Conservation (phyloP, 208 protist species). For the Wallacemonas sp. region DNA sequence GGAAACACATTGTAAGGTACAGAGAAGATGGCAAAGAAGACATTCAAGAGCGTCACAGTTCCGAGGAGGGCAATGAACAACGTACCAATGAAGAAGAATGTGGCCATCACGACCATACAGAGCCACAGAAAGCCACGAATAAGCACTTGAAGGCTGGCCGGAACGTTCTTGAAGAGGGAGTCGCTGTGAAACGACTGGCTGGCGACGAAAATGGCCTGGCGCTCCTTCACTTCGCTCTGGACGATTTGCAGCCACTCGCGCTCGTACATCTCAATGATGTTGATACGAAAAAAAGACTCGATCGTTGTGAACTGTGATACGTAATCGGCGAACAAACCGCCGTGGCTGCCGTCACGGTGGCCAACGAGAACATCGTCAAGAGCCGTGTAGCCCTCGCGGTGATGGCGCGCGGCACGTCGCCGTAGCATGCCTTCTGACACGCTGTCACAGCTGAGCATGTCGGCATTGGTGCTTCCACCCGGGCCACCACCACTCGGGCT, state of each 20-base stretch:
- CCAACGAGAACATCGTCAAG: not conserved
- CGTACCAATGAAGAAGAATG: constrained; percentile 60
- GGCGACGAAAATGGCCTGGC: constrained; percentile 15
- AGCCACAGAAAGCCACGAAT: constrained; percentile 58
- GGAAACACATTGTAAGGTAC: constrained; percentile 56
- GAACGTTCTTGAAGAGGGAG: constrained; percentile 33
- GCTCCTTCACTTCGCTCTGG: constrained; percentile 42
- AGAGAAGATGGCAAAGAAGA: constrained; percentile 71
- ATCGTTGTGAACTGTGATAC: constrained; percentile 46
- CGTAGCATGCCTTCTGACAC: constrained; percentile 14
- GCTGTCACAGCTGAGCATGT: constrained; percentile 34
- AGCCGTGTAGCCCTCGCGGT: not conserved
- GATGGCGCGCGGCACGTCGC: not conserved
- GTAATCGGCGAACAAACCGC: constrained; percentile 45
- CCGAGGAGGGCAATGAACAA: constrained; percentile 52
- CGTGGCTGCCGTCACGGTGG: not conserved
- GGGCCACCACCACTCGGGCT: constrained; percentile 9
- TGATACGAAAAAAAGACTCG: constrained; percentile 63
- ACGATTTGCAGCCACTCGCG: constrained; percentile 65
- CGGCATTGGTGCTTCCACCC: constrained; percentile 26
- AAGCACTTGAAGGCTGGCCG: constrained; percentile 30
- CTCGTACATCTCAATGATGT: constrained; percentile 46
- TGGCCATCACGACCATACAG: constrained; percentile 52
- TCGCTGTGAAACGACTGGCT: constrained; percentile 24
- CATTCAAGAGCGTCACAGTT: constrained; percentile 32